Evolutionary conservation across 2,329 filamentous ascomycete species (phyloP), one percentile per base, ranked within the genome.

Genomic region (Colletotrichum sp.): DNA sequence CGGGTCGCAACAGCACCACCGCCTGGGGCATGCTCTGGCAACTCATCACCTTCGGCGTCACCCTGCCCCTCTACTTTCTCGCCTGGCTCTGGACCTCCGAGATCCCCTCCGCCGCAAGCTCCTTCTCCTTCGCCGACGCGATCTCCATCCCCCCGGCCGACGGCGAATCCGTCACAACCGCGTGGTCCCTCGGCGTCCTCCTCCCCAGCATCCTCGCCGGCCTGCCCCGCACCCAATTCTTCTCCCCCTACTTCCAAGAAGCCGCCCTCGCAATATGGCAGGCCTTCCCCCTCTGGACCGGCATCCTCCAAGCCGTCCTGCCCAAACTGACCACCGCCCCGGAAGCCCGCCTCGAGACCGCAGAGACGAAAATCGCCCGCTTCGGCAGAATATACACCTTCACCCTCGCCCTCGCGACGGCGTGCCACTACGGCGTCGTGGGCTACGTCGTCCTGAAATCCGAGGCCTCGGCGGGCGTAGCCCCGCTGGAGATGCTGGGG

Each of bases 1-100:
- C 66, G n/a, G 15, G 55, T 2, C 15, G 10, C 8, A 5, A 9
- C 12, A 81, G 80, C 48, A 69, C 79, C 1, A 71, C 76, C 0
- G 32, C 78, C 4, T 81, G 80, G 80, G 80, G 80, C 3, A 30
- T 78, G 24, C 43, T 78, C 6, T 79, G 78, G 70, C 80, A 81
- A 67, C 72, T 68, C 30, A 70, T 80, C 3, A 79, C 80, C 55
- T 67, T 76, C 32, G 80, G 79, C 64, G 69, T 79, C 30, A 78
- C 78, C 5, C 52, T 80, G 7, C 79, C 80, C 4, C 26, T 80
- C 18, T 82, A 79, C 67, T 80, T 77, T 61, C 74, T 78, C 30
- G 36, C 77, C 26, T 78, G 78, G 32, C 58, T 80, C 30, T 79
- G 73, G 75, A 76, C 76, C 10, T 80, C 80, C 16, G 78, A 78